These are phyloP conservation scores for Thielaviopsis euricoi DNA, from an alignment of 2,329 filamentous ascomycete species.

Conservation along the genomic window DNA sequence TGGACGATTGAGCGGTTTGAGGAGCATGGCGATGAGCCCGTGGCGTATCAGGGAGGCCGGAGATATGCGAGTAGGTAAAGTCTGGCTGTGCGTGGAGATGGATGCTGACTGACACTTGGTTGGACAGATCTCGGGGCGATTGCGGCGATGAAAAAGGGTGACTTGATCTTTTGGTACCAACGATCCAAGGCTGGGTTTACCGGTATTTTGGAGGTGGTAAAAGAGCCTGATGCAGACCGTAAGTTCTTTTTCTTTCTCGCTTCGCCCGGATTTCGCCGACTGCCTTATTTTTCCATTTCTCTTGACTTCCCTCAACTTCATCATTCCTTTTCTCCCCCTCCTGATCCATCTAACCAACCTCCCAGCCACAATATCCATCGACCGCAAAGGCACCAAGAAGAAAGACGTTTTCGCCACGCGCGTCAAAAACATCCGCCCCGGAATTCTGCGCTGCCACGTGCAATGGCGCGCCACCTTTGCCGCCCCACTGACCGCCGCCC, in stretches of 20 bases:
- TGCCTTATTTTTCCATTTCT: no score
- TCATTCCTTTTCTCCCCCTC: not conserved
- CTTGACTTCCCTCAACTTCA: not conserved
- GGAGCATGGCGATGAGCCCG: not conserved
- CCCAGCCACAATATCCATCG: not conserved
- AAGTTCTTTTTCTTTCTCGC: not conserved
- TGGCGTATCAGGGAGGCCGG: not conserved
- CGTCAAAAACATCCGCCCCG: not conserved
- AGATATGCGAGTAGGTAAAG: not conserved
- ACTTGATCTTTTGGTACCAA: constrained; percentile 10
- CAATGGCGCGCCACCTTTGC: constrained; percentile 8
- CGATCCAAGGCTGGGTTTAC: constrained; percentile 2
- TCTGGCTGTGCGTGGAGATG: no score
- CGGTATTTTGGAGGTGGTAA: constrained; percentile 1
- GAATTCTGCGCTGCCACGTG: constrained; percentile 1
- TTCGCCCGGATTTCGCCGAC: no score
- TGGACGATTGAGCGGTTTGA: constrained; percentile 4
- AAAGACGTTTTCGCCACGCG: constrained; percentile 1
- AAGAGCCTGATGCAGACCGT: constrained; percentile 1
- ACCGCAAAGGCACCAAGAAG: not conserved
- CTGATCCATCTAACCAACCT: no score
- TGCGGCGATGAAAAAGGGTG: constrained; percentile 6
- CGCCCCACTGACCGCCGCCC: not conserved
- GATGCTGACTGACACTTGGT: no score
- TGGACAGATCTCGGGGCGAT: constrained; percentile 4